phyloP scores from a whole-genome alignment of 75 land plant species.

The Selaginella moellendorffii region DNA sequence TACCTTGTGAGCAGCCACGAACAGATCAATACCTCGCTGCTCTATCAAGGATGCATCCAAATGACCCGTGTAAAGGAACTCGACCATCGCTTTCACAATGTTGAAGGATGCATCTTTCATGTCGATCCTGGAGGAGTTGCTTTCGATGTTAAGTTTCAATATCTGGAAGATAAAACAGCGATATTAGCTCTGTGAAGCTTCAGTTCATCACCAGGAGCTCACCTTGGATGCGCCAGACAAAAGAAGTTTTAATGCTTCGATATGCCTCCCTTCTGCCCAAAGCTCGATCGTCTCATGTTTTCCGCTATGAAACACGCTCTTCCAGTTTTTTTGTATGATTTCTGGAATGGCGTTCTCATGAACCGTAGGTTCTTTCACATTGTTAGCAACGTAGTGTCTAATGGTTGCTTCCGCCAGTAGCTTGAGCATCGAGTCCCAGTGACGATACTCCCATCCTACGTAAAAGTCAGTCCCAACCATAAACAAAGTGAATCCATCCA shows the following conservation, averaged over 20 bases:
- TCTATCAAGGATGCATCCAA: constrained; percentile 18
- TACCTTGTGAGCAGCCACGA: constrained; percentile 35
- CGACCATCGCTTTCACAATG: constrained; percentile 19
- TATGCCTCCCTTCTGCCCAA: constrained; percentile 24
- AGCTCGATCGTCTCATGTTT: constrained; percentile 21
- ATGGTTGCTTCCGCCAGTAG: constrained; percentile 20
- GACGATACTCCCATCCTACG: constrained; percentile 36
- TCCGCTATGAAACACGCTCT: constrained; percentile 22
- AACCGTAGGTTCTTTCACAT: constrained; percentile 6
- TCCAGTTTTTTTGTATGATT: constrained; percentile 19
- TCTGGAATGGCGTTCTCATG: background rate
- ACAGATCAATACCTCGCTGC: constrained; percentile 22
- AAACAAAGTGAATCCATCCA: background rate
- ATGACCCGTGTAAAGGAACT: constrained; percentile 25
- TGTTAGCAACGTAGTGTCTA: constrained; percentile 4
- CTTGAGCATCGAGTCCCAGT: constrained; percentile 28
- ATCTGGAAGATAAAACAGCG: constrained; percentile 17
- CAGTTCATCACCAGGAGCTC: background rate
- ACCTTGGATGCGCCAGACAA: constrained; percentile 27
- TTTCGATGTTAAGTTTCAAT: constrained; percentile 26
- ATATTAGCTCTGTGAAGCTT: no score
- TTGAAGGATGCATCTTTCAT: constrained; percentile 30
- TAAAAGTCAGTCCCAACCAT: no score
- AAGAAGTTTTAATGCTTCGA: constrained; percentile 17
- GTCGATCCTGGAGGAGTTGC: constrained; percentile 16